Conservation (phyloP, 345 rosid genomes). For the Clausena lansium region DNA sequence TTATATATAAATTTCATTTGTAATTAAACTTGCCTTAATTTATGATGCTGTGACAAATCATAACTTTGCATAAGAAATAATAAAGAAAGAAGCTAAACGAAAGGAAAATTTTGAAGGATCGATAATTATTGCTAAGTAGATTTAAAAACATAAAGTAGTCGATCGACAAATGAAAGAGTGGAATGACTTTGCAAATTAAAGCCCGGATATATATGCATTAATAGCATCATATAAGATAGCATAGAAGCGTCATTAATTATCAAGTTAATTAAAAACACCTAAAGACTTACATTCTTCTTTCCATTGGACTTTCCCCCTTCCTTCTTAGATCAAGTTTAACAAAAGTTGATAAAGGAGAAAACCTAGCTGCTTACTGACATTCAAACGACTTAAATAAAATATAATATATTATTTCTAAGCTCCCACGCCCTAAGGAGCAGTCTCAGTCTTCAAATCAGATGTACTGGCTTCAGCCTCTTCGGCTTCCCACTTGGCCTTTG, state of each 20-base stretch:
- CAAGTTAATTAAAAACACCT: not conserved
- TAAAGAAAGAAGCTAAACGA: no score
- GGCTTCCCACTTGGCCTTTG: constrained; percentile 54
- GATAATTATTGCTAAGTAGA: no score
- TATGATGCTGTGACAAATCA: no score
- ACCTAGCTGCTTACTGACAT: not conserved
- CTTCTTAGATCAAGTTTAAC: not conserved
- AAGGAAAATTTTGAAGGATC: no score
- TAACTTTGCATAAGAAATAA: no score
- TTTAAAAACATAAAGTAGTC: no score
- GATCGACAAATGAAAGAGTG: no score
- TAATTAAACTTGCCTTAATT: no score
- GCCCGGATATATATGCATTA: no score
- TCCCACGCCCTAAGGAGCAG: constrained; percentile 34
- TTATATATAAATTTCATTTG: no score
- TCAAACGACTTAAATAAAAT: not conserved
- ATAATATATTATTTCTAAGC: not conserved
- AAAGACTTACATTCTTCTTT: not conserved
- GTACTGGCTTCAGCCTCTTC: constrained; percentile 46
- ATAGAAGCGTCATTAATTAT: not conserved
- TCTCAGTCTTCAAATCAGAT: constrained; percentile 41
- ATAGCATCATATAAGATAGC: no score
- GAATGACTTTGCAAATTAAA: no score
- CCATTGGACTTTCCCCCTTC: not conserved
- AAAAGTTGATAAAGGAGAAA: not conserved